A percentile compares a stretch with the other conserved stretches of the same genome.
Evolutionary conservation across 805 yeast species (phyloP).

Genomic region (Lachancea kluyveri): DNA sequence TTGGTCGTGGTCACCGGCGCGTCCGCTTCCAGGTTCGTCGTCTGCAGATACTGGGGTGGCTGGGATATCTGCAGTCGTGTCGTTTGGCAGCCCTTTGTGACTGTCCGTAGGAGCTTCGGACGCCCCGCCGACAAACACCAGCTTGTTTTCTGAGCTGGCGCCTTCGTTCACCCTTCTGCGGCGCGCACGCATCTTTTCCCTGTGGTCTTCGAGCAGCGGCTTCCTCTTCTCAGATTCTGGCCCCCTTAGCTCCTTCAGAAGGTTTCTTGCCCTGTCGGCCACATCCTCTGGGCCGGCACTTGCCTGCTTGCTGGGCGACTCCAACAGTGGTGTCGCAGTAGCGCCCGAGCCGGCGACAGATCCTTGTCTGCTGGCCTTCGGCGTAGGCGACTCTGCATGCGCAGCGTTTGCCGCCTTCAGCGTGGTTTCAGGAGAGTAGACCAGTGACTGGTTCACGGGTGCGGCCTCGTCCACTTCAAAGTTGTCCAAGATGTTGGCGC

Average conservation of each 20-base stretch:
- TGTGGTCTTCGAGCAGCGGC: conserved; percentile 23
- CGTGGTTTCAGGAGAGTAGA: conserved; percentile 8
- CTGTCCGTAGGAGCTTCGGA: no score
- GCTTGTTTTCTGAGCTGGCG: conserved; percentile 2
- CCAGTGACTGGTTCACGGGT: conserved; percentile 1
- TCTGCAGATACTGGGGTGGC: no score
- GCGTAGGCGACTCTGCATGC: no score
- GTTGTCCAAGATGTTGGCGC: conserved; percentile 8
- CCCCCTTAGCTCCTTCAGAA: conserved; percentile 55
- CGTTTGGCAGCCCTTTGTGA: no score
- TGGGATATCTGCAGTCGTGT: no score
- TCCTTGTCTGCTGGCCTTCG: no score
- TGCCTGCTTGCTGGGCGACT: no score
- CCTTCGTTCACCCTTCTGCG: conserved; percentile 1
- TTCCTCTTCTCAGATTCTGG: conserved; percentile 21
- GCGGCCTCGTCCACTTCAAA: conserved; percentile 4
- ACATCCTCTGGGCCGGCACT: conserved; percentile 19
- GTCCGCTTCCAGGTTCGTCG: no score
- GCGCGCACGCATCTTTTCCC: conserved; percentile 11
- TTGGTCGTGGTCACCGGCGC: no score
- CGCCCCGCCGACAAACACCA: conserved; percentile 2
- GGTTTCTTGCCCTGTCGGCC: conserved; percentile 49
- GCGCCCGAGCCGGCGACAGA: no score
- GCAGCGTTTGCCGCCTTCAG: no score
- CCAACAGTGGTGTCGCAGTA: no score